These are phyloP conservation scores for Boletus coccyginus DNA, from an alignment of 768 basidiomycete species.

Conservation along the genomic window DNA sequence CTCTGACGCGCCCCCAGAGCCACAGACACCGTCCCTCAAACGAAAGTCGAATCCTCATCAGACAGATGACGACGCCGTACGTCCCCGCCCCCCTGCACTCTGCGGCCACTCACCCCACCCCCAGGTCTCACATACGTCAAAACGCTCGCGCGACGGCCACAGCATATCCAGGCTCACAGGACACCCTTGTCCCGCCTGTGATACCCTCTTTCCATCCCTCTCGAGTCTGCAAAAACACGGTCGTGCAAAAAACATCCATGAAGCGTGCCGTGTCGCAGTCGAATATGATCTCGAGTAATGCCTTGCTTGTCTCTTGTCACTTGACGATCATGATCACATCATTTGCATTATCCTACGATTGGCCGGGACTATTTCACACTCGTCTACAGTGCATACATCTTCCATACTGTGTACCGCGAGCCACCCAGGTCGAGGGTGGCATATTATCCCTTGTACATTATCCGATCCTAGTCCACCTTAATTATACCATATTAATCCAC, in stretches of 20 bases:
- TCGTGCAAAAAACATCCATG: constrained; percentile 46
- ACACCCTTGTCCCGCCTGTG: constrained; percentile 74
- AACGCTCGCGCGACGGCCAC: constrained; percentile 45
- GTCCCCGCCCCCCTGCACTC: constrained; percentile 16
- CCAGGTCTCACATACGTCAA: constrained; percentile 53
- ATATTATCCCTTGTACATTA: constrained; percentile 27
- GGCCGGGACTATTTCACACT: constrained; percentile 26
- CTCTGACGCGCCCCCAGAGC: constrained; percentile 12
- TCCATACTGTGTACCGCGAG: constrained; percentile 18
- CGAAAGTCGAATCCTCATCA: constrained; percentile 39
- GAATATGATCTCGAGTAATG: constrained; percentile 66
- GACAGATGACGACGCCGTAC: constrained; percentile 40
- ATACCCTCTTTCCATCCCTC: constrained; percentile 59
- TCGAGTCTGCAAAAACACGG: constrained; percentile 64
- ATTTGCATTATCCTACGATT: constrained; percentile 31
- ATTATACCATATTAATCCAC: constrained; percentile 36
- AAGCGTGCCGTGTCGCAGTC: constrained; percentile 72
- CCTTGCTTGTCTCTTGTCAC: neutral
- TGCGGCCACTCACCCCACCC: constrained; percentile 12
- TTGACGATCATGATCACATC: constrained; percentile 19
- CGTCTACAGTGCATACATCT: constrained; percentile 26
- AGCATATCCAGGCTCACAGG: constrained; percentile 40
- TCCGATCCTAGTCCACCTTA: constrained; percentile 24
- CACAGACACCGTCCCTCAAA: constrained; percentile 44
- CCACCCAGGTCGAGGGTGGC: constrained; percentile 16